A percentile compares a stretch with the other conserved stretches of the same genome.
Conservation (phyloP, 1,139 yeast genomes). For the Geotrichum citri-aurantii region DNA sequence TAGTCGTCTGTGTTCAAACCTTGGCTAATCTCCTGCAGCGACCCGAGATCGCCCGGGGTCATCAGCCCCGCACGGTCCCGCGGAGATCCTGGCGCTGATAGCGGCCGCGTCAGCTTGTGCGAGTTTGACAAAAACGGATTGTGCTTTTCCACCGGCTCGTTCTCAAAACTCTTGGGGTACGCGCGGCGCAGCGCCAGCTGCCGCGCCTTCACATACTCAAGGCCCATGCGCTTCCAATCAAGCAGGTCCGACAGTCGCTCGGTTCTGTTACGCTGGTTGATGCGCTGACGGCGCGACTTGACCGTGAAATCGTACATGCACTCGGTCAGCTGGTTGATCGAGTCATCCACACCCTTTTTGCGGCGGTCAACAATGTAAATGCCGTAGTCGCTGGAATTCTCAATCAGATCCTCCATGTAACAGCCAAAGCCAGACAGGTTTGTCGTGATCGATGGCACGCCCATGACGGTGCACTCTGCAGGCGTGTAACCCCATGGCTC, state of each 20-base stretch:
- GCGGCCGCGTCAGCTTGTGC: slow-evolving; percentile 79
- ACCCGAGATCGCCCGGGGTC: slow-evolving; percentile 99
- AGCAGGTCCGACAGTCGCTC: slow-evolving; percentile 87
- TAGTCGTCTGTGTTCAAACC: slow-evolving; percentile 74
- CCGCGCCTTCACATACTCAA: slow-evolving; percentile 92
- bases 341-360: slow-evolving; percentile 87
- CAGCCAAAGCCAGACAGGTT: slow-evolving; percentile 97
- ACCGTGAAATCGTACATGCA: slow-evolving; percentile 84
- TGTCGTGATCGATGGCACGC: slow-evolving; percentile 97
- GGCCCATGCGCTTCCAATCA: slow-evolving; percentile 98
- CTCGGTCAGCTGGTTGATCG: slow-evolving; percentile 82
- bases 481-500: slow-evolving; percentile 99
- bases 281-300: slow-evolving; percentile 93
- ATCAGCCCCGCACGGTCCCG: slow-evolving; percentile 54
- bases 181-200: slow-evolving; percentile 89
- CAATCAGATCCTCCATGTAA: slow-evolving; percentile 96
- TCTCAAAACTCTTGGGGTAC: slow-evolving; percentile 72
- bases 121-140: slow-evolving; percentile 18
- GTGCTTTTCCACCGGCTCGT: slow-evolving; percentile 20
- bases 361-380: slow-evolving; percentile 95
- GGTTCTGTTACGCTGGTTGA: slow-evolving; percentile 95
- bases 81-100: slow-evolving; percentile 96
- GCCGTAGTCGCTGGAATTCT: slow-evolving; percentile 91
- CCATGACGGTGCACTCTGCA: slow-evolving; percentile 99
- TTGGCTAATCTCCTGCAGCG: slow-evolving; percentile 81